phyloP scores from a whole-genome alignment of 495 filamentous ascomycete species.

The Tuber umbilicatum region DNA sequence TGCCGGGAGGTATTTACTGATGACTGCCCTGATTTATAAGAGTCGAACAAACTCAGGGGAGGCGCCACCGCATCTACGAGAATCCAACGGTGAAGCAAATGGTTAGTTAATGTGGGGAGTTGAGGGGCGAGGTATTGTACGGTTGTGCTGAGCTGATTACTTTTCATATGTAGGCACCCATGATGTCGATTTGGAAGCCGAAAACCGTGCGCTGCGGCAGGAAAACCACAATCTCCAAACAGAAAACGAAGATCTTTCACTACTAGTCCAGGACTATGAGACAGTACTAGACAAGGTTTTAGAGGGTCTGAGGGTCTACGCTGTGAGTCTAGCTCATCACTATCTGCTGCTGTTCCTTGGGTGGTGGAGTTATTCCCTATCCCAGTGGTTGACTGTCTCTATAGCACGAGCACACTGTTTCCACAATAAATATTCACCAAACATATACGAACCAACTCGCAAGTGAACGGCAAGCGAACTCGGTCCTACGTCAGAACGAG shows the following conservation, averaged over 20 bases:
- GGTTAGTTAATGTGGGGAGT: conserved; percentile 22
- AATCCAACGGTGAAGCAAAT: conserved; percentile 31
- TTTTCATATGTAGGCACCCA: conserved; percentile 23
- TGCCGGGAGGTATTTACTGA: neutral
- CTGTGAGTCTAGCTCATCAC: conserved; percentile 22
- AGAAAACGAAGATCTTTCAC: conserved; percentile 39
- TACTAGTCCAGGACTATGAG: conserved; percentile 38
- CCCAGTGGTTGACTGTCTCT: neutral
- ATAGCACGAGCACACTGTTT: conserved; percentile 41
- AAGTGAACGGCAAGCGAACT: conserved; percentile 34
- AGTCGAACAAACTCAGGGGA: conserved; percentile 27
- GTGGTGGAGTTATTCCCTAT: neutral
- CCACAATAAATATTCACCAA: conserved; percentile 42
- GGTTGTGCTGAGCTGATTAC: conserved; percentile 13
- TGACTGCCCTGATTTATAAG: conserved; percentile 13
- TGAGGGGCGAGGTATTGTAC: conserved; percentile 1
- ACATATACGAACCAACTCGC: conserved; percentile 41
- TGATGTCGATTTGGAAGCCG: conserved; percentile 31
- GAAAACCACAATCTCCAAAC: conserved; percentile 38
- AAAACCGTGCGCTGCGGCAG: conserved; percentile 36
- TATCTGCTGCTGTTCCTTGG: neutral
- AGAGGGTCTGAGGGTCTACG: conserved; percentile 40
- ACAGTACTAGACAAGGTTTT: conserved; percentile 41
- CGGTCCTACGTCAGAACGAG: conserved; percentile 37
- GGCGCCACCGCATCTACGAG: conserved; percentile 28